phyloP scores from a whole-genome alignment of 139 green algal genomes.

The Yamagishiella unicocca region DNA sequence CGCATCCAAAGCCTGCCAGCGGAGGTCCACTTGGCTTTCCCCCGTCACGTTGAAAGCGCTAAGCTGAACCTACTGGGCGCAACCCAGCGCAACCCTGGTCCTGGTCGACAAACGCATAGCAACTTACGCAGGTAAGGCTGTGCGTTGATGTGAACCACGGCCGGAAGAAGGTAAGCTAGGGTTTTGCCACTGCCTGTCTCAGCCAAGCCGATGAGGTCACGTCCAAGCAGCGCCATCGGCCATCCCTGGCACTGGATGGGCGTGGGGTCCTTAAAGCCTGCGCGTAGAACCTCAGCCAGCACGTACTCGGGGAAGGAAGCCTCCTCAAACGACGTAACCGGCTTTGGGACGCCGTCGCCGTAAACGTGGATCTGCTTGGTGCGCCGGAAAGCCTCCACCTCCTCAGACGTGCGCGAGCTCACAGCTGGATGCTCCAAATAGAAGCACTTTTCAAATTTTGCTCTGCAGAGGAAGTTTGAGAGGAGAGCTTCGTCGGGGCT shows the following conservation, averaged over 20 bases:
- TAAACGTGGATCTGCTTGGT: slow-evolving; percentile 76
- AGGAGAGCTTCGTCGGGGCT: too few species aligned
- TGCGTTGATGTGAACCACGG: slow-evolving; percentile 95
- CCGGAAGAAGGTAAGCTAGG: slow-evolving; percentile 90
- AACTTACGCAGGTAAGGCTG: slow-evolving; percentile 86
- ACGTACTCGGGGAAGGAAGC: slow-evolving; percentile 90
- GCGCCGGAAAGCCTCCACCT: slow-evolving; percentile 84
- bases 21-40: too few species aligned
- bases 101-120: too few species aligned
- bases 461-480: neutral
- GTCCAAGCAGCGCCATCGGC: slow-evolving; percentile 90
- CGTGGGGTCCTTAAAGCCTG: slow-evolving; percentile 83
- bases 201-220: slow-evolving; percentile 90
- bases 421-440: slow-evolving; percentile 87
- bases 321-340: slow-evolving; percentile 85
- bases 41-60: too few species aligned
- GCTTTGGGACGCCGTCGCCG: slow-evolving; percentile 85
- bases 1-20: too few species aligned
- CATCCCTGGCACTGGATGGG: slow-evolving; percentile 92
- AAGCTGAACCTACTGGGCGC: too few species aligned
- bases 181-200: slow-evolving; percentile 95
- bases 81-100: too few species aligned
- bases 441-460: slow-evolving; percentile 49
- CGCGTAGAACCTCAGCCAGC: slow-evolving; percentile 81
- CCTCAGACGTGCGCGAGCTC: slow-evolving; percentile 67